Evolutionary conservation across 1,139 yeast species (phyloP).

Genomic region (Debaryomyces singareniensis): DNA sequence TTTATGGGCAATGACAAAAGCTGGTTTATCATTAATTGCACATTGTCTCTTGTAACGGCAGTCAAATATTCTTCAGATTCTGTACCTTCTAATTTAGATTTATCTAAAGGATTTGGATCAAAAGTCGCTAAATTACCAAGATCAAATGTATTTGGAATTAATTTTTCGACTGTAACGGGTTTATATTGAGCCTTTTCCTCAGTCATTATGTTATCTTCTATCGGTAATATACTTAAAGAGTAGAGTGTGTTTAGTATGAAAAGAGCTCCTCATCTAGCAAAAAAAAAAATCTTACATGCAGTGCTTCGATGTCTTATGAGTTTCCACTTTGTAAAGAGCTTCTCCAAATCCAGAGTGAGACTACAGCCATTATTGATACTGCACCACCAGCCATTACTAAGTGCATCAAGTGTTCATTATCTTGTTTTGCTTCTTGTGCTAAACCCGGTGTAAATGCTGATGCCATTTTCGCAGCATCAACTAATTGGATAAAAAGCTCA

Average conservation of each 20-base stretch:
- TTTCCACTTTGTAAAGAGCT: conserved; percentile 28
- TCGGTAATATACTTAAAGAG: not conserved
- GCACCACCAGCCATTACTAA: conserved; percentile 61
- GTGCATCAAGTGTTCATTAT: conserved; percentile 41
- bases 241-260: conserved; percentile 5
- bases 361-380: conserved; percentile 53
- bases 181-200: conserved; percentile 32
- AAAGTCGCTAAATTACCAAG: conserved; percentile 83
- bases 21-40: conserved; percentile 86
- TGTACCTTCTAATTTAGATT: conserved; percentile 44
- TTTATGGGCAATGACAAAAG: conserved; percentile 82
- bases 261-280: too few species aligned
- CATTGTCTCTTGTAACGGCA: conserved; percentile 82
- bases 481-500: conserved; percentile 80
- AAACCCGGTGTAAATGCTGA: conserved; percentile 74
- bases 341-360: conserved; percentile 57
- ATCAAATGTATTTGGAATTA: conserved; percentile 79
- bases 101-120: conserved; percentile 78
- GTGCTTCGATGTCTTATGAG: not conserved
- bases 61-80: conserved; percentile 58
- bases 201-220: conserved; percentile 13
- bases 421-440: conserved; percentile 57
- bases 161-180: conserved; percentile 83
- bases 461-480: conserved; percentile 83
- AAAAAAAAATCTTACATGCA: conserved; percentile 4